A percentile compares a stretch with the other conserved stretches of the same genome.
phyloP scores from a whole-genome alignment of 495 filamentous ascomycete species.

The Penicillium simplicissimum region DNA sequence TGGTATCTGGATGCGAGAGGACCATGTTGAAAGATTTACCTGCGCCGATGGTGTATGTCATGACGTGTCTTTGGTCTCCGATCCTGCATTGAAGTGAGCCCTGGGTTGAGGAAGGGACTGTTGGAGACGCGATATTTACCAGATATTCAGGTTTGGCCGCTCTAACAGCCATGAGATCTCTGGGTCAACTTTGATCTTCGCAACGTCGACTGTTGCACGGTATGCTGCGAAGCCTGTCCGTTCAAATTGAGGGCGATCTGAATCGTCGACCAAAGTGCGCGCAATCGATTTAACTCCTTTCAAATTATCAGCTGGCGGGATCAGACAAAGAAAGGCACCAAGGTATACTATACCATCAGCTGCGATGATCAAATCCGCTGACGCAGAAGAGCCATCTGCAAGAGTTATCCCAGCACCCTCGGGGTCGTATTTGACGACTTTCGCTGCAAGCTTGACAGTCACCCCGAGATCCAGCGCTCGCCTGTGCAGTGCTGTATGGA shows the following conservation, averaged over 20 bases:
- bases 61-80: slow-evolving; percentile 43
- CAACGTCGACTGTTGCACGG: slow-evolving; percentile 42
- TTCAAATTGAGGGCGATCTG: slow-evolving; percentile 17
- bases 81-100: slow-evolving; percentile 24
- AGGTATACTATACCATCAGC: slow-evolving; percentile 38
- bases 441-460: slow-evolving; percentile 22
- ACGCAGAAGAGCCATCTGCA: slow-evolving; percentile 9
- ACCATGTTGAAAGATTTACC: slow-evolving; percentile 54
- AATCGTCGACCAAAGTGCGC: slow-evolving; percentile 26
- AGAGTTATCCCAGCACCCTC: slow-evolving; percentile 22
- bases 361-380: slow-evolving; percentile 44
- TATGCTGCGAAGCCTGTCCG: slow-evolving; percentile 43
- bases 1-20: slow-evolving; percentile 47
- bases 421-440: slow-evolving; percentile 28
- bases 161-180: slow-evolving; percentile 42
- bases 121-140: no score
- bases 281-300: slow-evolving; percentile 43
- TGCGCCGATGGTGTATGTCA: slow-evolving; percentile 51
- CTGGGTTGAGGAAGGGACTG: no score
- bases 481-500: slow-evolving; percentile 36
- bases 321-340: neutral
- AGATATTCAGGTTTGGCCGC: slow-evolving; percentile 43
- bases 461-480: slow-evolving; percentile 38
- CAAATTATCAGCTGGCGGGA: neutral
- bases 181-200: slow-evolving; percentile 38